These are phyloP conservation scores for Ophiostoma novo-ulmi DNA, from an alignment of 2,329 filamentous ascomycete species.

Conservation along the genomic window DNA sequence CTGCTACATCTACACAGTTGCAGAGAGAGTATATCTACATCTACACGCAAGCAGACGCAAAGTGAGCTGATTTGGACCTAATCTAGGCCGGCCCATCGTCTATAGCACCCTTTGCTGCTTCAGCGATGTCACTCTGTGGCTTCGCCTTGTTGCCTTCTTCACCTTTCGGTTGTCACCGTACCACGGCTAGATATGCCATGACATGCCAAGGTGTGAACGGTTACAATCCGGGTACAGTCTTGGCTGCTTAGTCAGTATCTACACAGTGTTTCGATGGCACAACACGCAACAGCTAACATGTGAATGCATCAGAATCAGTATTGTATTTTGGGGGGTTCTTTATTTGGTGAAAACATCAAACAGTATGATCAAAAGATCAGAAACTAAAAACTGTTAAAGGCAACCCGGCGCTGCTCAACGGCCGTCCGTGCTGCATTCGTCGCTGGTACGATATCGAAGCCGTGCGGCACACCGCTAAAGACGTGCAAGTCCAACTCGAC, in stretches of 20 bases:
- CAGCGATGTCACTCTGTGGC: neutral
- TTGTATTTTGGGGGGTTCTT: too few relatives aligned
- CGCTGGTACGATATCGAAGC: slow-evolving; percentile 31
- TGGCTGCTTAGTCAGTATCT: neutral
- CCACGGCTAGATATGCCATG: neutral
- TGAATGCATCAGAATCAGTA: too few relatives aligned
- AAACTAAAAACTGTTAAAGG: neutral
- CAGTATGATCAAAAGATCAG: neutral
- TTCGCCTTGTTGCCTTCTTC: neutral
- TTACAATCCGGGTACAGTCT: neutral
- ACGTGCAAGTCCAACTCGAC: slow-evolving; percentile 40
- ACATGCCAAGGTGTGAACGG: slow-evolving; percentile 8
- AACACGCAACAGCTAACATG: too few relatives aligned
- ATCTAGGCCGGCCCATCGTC: neutral
- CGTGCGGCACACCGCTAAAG: slow-evolving; percentile 37
- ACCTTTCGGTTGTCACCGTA: neutral
- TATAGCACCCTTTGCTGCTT: neutral
- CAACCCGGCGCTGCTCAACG: neutral
- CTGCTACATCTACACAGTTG: neutral
- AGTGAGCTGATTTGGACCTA: neutral
- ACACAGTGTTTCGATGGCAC: neutral
- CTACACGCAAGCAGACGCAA: neutral
- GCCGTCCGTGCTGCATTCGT: neutral
- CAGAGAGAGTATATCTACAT: neutral
- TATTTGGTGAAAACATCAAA: too few relatives aligned